These are phyloP conservation scores for Podaxis sp. DNA, from an alignment of 768 basidiomycete species.

Conservation along the genomic window DNA sequence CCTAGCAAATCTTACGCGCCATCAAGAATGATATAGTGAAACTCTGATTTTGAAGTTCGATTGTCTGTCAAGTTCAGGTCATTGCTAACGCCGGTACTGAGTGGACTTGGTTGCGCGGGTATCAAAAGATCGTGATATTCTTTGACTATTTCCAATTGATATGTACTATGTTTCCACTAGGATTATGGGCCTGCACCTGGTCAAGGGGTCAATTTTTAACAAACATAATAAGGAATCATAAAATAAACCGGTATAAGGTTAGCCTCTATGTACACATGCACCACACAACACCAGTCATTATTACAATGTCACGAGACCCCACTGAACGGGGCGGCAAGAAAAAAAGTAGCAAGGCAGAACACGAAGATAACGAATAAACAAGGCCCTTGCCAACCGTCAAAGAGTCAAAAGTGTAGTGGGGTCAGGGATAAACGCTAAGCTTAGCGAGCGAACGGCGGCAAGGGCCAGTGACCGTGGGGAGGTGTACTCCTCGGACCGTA, in stretches of 20 bases:
- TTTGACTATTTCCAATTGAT: background rate
- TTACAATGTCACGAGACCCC: background rate
- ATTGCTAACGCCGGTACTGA: background rate
- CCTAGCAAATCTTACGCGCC: too few relatives aligned
- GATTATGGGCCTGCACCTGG: background rate
- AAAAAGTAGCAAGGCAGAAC: background rate
- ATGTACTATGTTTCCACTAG: background rate
- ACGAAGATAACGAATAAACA: background rate
- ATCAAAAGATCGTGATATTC: background rate
- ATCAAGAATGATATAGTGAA: too few relatives aligned
- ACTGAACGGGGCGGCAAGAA: background rate
- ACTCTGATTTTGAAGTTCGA: too few relatives aligned
- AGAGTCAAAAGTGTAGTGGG: background rate
- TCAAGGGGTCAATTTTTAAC: background rate
- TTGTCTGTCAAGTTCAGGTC: background rate
- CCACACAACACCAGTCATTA: background rate
- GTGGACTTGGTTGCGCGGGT: background rate
- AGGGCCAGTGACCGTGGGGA: background rate
- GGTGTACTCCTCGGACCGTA: background rate
- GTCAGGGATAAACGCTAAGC: background rate
- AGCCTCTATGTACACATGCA: background rate
- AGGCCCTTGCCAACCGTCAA: background rate
- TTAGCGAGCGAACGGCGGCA: background rate
- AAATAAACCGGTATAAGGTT: background rate
- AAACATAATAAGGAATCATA: background rate